A percentile compares a stretch with the other conserved stretches of the same genome.
phyloP scores from a whole-genome alignment of 257 asterid genomes.

The Ilex aquifolium region DNA sequence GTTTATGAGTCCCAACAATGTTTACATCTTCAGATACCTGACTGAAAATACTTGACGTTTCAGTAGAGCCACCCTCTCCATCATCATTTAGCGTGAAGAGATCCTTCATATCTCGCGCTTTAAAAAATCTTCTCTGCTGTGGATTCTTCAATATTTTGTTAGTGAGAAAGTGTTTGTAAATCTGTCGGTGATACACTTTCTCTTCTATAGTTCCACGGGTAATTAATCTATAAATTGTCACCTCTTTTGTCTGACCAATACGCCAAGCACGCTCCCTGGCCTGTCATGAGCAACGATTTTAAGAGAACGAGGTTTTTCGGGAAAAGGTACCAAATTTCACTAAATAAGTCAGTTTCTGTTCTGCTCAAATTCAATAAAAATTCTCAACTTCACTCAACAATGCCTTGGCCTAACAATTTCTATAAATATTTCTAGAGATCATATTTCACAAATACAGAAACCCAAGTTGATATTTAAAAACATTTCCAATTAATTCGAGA shows the following conservation, averaged over 20 bases:
- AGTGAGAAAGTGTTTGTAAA: slow-evolving; percentile 92
- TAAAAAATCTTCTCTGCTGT: slow-evolving; percentile 92
- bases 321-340: slow-evolving; percentile 5
- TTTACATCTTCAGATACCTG: slow-evolving; percentile 65
- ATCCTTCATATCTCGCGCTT: slow-evolving; percentile 96
- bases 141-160: slow-evolving; percentile 94
- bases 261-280: slow-evolving; percentile 99
- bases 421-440: too few species aligned
- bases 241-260: slow-evolving; percentile 94
- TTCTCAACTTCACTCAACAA: too few species aligned
- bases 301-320: slow-evolving; percentile 12
- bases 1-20: slow-evolving; percentile 47
- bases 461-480: too few species aligned
- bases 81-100: slow-evolving; percentile 83
- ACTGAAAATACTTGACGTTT: slow-evolving; percentile 80
- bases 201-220: slow-evolving; percentile 98
- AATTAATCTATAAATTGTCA: slow-evolving; percentile 81
- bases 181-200: slow-evolving; percentile 98
- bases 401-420: too few species aligned
- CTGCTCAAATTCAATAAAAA: too few species aligned
- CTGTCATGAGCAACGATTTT: slow-evolving; percentile 35
- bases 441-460: too few species aligned
- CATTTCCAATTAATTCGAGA: too few species aligned
- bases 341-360: too few species aligned
- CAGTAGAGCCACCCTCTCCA: slow-evolving; percentile 66